These are phyloP conservation scores for Suhomyces kunorum DNA, from an alignment of 1,139 yeast genomes.

Conservation along the genomic window DNA sequence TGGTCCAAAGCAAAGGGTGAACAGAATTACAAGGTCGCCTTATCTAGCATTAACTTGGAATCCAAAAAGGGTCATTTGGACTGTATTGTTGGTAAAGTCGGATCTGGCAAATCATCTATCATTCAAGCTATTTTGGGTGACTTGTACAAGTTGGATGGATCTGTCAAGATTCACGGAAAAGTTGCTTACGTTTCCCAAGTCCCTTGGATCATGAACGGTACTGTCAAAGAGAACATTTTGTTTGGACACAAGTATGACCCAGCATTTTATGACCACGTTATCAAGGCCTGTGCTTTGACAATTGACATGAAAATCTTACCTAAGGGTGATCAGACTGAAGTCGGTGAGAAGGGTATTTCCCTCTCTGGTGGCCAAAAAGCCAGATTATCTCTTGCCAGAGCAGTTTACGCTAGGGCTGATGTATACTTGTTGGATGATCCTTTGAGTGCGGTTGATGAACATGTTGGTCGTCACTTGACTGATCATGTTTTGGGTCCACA, in stretches of 20 bases:
- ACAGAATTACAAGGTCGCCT: constrained; percentile 67
- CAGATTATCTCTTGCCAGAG: constrained; percentile 87
- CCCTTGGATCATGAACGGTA: constrained; percentile 45
- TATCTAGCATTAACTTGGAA: constrained; percentile 64
- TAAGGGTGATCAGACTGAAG: constrained; percentile 87
- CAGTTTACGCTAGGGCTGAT: constrained; percentile 94
- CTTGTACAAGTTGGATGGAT: constrained; percentile 75
- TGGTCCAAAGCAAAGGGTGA: constrained; percentile 80
- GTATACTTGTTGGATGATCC: constrained; percentile 88
- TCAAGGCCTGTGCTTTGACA: constrained; percentile 86
- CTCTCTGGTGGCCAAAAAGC: constrained; percentile 98
- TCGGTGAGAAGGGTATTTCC: constrained; percentile 96
- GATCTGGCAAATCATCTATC: constrained; percentile 87
- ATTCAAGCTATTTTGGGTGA: constrained; percentile 86
- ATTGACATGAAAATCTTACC: constrained; percentile 74
- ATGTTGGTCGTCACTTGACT: constrained; percentile 83
- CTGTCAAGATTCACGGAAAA: constrained; percentile 69
- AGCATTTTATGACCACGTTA: constrained; percentile 72
- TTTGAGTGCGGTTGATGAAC: constrained; percentile 94
- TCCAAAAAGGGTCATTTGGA: constrained; percentile 80
- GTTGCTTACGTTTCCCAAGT: constrained; percentile 29
- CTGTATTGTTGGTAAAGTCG: constrained; percentile 92
- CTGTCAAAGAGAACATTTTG: constrained; percentile 43
- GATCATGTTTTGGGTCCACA: constrained; percentile 77
- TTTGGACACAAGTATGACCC: constrained; percentile 73